Evolutionary conservation across 2,329 filamentous ascomycete species (phyloP), one percentile per base, ranked within the genome.

Genomic region (Hymenoscyphus salicellus): DNA sequence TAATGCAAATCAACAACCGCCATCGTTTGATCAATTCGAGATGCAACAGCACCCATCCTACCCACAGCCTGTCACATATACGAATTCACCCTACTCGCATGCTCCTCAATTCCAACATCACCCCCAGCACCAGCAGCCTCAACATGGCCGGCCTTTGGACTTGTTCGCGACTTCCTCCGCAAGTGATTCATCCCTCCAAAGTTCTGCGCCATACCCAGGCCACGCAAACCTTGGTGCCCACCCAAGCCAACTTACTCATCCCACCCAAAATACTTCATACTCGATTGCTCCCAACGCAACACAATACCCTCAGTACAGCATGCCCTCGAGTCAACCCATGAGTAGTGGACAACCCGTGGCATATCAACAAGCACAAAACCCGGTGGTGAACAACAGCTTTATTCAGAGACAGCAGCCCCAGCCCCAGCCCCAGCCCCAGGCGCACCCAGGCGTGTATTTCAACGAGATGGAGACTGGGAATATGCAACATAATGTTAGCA

Each of bases 251-350:
- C 20, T 52, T 11, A 5, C 46, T 26, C 55, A 71, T 52, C 69
- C 69, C 60, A 58, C 62, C 23, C 66, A 68, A 28, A 68, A 71
- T 23, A 68, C 52, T 56, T 64, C 73, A 46, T 75, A 73, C 66
- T 67, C 72, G 0, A 72, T 71, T 64, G 66, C 66, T 10, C 65
- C 68, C 5, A 67, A 67, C 56, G 52, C 67, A n/a, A 74, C 73
- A 11, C 71, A 74, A 17, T 62, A 72, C 38, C 72, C 73, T n/a
- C 71, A 75, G 52, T 75, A 74, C 60, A 65, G 43, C 28, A 65
- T 72, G 32, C 36, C 65, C 16, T 55, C 65, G n/a, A 68, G 60
- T 17, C 73, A 72, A 30, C 62, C 64, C 30, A 30, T 68, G 38
- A 71, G 67, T 62, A 66, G 62, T 64, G 61, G 60, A n/a, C 58